Evolutionary conservation across 306 rosid species (phyloP), one percentile per base, ranked within the genome.

Genomic region (Vigna unguiculata): DNA sequence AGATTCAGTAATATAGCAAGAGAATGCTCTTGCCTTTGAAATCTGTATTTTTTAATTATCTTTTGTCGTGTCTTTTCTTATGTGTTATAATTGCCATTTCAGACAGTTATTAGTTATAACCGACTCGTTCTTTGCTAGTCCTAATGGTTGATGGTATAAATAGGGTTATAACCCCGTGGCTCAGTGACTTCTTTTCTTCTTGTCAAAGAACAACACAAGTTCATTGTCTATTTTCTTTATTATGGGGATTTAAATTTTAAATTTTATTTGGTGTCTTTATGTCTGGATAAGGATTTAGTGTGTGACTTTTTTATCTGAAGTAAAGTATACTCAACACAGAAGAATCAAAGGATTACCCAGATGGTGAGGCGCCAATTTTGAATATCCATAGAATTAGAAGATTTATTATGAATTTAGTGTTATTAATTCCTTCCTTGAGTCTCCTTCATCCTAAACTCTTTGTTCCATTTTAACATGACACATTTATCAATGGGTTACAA

Each of bases 221-320:
- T 53, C 6, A 4, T 53, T 53, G 19, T 53, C 28, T 53, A 53
- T 19, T 53, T 53, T 53, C 59, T 53, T 4, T 53, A 25, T 19
- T 19, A 57, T 57, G 17, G 17, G 47, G 30, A 69, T 78, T 46
- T 43, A 54, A 28, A 38, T 38, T 51, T 38, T 38, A 38, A 38
- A 36, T 36, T 55, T 60, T 70, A 70, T 60, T 21, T 69, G 72
- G 47, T 61, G n/a, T 60, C 64, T 69, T 68, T 43, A 49, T 70
- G 61, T 36, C 19, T 36, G 55, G 61, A 19, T 67, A 49, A 47
- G 64, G 70, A 14, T 78, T 63, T 20, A 30, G 41, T 45, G 61
- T 55, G 22, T 55, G 13, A 6, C 43, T 41, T 76, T 24, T n/a
- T 41, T 16, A 41, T 66, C 55, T 38, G 16, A 21, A 34, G 9